Evolutionary conservation across 306 rosid species (phyloP).

Genomic region (Abrus pulchellus): DNA sequence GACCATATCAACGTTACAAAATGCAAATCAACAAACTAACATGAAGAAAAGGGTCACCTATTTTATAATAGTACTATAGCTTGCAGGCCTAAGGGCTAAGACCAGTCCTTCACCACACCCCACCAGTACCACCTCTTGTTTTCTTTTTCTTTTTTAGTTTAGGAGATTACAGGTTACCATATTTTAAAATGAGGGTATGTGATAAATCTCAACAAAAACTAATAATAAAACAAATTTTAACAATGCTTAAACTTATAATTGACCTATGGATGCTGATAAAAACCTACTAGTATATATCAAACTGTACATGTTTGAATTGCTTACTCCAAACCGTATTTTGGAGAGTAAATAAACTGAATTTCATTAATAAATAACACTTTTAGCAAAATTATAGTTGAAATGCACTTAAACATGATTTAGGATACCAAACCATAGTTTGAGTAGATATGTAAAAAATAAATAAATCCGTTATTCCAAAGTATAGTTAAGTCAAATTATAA

Average conservation of each 20-base stretch:
- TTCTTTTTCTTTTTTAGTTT: not conserved
- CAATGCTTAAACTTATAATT: not conserved
- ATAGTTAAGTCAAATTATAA: not conserved
- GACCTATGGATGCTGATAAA: not conserved
- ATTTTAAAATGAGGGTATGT: not conserved
- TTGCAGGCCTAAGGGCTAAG: not conserved
- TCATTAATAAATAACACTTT: not conserved
- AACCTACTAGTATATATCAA: not conserved
- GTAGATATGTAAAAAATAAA: not conserved
- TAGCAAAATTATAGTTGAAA: not conserved
- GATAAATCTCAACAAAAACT: not conserved
- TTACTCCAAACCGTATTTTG: not conserved
- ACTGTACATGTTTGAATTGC: not conserved
- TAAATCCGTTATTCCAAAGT: not conserved
- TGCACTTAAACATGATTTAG: not conserved
- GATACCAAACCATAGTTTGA: not conserved
- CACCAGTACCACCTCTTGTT: not conserved
- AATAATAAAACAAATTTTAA: not conserved
- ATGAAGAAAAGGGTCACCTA: conserved; percentile 13
- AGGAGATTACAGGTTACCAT: not conserved
- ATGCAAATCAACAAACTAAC: not conserved
- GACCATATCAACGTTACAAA: not conserved
- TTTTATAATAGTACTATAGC: not conserved
- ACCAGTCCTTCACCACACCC: not conserved
- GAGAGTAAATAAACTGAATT: not conserved